Conservation (phyloP, 1,139 yeast genomes). For the Eremothecium sinecaudum region DNA sequence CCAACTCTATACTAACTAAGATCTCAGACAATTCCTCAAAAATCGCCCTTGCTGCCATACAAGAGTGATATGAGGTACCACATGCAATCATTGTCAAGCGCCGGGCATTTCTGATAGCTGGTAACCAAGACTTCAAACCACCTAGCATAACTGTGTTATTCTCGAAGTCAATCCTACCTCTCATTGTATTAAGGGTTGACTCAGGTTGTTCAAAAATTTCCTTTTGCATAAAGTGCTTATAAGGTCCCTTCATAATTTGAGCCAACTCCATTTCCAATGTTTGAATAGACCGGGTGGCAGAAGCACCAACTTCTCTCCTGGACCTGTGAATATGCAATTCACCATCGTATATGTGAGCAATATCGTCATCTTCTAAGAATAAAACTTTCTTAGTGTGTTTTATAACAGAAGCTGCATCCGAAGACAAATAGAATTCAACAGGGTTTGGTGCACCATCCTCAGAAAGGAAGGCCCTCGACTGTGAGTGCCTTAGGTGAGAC, state of each 20-base stretch:
- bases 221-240: conserved; percentile 96
- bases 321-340: conserved; percentile 98
- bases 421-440: conserved; percentile 89
- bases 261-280: conserved; percentile 95
- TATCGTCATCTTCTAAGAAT: conserved; percentile 95
- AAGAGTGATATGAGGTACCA: conserved; percentile 98
- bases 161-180: conserved; percentile 95
- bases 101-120: conserved; percentile 89
- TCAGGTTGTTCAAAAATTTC: conserved; percentile 99
- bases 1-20: conserved; percentile 92
- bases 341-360: conserved; percentile 97
- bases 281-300: conserved; percentile 90
- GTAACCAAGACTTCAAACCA: conserved; percentile 76
- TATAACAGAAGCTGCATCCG: conserved; percentile 96
- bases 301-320: conserved; percentile 79
- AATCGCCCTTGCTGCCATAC: conserved; percentile 91
- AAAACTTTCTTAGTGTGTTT: conserved; percentile 96
- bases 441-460: conserved; percentile 93
- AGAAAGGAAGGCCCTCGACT: conserved; percentile 82
- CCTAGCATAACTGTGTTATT: conserved; percentile 72
- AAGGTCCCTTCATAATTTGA: conserved; percentile 96
- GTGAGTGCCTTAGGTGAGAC: conserved; percentile 64
- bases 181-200: conserved; percentile 95
- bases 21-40: conserved; percentile 96
- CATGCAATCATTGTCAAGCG: conserved; percentile 98